Evolutionary conservation across 768 basidiomycete genomes (phyloP).

Genomic region (Postia placenta): DNA sequence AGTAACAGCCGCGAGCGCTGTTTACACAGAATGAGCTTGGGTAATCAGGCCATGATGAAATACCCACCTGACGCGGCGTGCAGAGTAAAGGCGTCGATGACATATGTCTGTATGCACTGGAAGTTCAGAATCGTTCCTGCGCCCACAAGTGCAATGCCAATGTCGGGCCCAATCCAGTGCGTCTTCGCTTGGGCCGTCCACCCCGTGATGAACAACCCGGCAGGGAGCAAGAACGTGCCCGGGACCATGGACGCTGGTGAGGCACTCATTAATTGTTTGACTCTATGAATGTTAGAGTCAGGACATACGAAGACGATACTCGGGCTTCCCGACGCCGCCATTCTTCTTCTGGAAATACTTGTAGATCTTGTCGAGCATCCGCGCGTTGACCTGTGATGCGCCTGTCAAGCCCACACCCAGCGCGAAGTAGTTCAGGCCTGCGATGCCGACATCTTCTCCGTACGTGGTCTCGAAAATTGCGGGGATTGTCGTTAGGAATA

Average conservation of each 20-base stretch:
- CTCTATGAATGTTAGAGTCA: not conserved
- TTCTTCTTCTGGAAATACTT: slow-evolving; percentile 44
- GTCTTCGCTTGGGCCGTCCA: slow-evolving; percentile 56
- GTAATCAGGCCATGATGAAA: not conserved
- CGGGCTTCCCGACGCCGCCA: slow-evolving; percentile 47
- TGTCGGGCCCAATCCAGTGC: slow-evolving; percentile 68
- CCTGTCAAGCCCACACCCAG: slow-evolving; percentile 55
- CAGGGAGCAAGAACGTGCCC: slow-evolving; percentile 53
- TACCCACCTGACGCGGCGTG: slow-evolving; percentile 57
- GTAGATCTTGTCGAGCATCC: slow-evolving; percentile 51
- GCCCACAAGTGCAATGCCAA: slow-evolving; percentile 54
- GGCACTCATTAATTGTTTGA: not conserved
- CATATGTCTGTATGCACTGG: slow-evolving; percentile 59
- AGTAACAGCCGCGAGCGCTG: slow-evolving; percentile 60
- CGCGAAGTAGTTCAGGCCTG: slow-evolving; percentile 62
- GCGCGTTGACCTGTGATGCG: slow-evolving; percentile 48
- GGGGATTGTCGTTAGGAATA: slow-evolving; percentile 60
- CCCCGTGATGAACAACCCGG: slow-evolving; percentile 63
- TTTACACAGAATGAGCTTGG: slow-evolving; percentile 6
- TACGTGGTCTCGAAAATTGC: slow-evolving; percentile 50
- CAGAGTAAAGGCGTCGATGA: slow-evolving; percentile 60
- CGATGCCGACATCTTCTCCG: slow-evolving; percentile 45
- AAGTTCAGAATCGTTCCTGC: slow-evolving; percentile 53
- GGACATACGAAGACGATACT: slow-evolving; percentile 41
- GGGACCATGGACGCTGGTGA: slow-evolving; percentile 50